phyloP scores from a whole-genome alignment of 305 asterid species.

The Fraxinus platypoda region DNA sequence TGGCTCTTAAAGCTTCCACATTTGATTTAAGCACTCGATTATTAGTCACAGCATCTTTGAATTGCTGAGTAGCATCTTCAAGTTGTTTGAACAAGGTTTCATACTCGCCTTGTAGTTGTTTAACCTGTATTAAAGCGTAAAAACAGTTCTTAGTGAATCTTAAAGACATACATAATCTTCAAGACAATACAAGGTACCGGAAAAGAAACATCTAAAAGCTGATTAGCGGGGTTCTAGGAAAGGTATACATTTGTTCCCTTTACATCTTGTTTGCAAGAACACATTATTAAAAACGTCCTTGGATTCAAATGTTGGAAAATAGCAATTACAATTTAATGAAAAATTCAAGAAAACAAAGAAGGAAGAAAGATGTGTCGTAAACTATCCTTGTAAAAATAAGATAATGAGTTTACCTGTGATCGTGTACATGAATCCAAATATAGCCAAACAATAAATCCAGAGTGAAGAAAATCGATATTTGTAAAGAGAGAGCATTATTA shows the following conservation, averaged over 20 bases:
- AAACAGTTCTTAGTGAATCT: not conserved
- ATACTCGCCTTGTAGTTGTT: conserved; percentile 38
- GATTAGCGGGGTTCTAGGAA: not conserved
- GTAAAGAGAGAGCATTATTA: not conserved
- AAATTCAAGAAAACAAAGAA: not conserved
- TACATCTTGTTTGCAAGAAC: not conserved
- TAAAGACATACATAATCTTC: not conserved
- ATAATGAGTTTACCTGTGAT: not conserved
- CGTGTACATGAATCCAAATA: not conserved
- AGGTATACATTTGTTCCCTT: not conserved
- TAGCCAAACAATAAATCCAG: not conserved
- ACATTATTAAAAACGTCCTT: not conserved
- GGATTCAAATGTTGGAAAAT: not conserved
- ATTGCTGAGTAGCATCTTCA: conserved; percentile 39
- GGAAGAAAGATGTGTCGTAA: not conserved
- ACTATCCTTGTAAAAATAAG: not conserved
- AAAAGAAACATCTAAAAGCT: not conserved
- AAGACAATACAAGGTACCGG: not conserved
- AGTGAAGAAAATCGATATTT: not conserved
- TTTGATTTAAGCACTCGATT: conserved; percentile 50
- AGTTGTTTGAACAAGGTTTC: conserved; percentile 40
- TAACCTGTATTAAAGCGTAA: conserved; percentile 29
- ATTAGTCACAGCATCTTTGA: conserved; percentile 41
- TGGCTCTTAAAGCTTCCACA: conserved; percentile 45
- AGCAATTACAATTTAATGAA: not conserved